Evolutionary conservation across 2,329 filamentous ascomycete species (phyloP).

Genomic region (Cyphellophora attinorum): DNA sequence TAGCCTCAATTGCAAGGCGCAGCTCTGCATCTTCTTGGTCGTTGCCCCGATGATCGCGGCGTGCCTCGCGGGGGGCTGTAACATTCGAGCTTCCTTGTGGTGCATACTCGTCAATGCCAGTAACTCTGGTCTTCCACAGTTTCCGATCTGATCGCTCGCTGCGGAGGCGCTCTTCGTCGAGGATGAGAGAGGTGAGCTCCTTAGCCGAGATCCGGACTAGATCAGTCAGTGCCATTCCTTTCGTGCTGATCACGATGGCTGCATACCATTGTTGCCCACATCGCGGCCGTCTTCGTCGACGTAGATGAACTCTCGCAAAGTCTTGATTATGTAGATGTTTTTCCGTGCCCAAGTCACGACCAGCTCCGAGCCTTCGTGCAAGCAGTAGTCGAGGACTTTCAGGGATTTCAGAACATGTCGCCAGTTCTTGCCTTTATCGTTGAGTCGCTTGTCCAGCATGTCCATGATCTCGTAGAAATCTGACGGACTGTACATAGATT

Average conservation of each 20-base stretch:
- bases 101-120: slow-evolving; percentile 76
- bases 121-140: slow-evolving; percentile 93
- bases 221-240: too few species aligned
- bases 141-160: slow-evolving; percentile 85
- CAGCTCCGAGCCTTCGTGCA: slow-evolving; percentile 92
- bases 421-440: slow-evolving; percentile 99
- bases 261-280: slow-evolving; percentile 88
- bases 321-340: slow-evolving; percentile 98
- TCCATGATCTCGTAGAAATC: slow-evolving; percentile 99
- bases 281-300: slow-evolving; percentile 91
- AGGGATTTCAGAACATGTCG: slow-evolving; percentile 94
- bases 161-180: slow-evolving; percentile 87
- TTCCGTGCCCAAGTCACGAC: slow-evolving; percentile 97
- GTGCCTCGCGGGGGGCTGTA: slow-evolving; percentile 31
- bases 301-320: slow-evolving; percentile 91
- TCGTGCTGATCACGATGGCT: too few species aligned
- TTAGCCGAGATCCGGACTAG: slow-evolving; percentile 72
- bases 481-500: slow-evolving; percentile 56
- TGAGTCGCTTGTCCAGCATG: slow-evolving; percentile 96
- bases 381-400: slow-evolving; percentile 94
- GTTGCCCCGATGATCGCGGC: slow-evolving; percentile 35
- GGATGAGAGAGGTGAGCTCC: slow-evolving; percentile 81
- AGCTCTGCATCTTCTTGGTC: slow-evolving; percentile 79
- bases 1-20: slow-evolving; percentile 81
- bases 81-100: slow-evolving; percentile 29